These are phyloP conservation scores for Wolfiporia cocos DNA, from an alignment of 1,284 basidiomycete genomes.

Conservation along the genomic window DNA sequence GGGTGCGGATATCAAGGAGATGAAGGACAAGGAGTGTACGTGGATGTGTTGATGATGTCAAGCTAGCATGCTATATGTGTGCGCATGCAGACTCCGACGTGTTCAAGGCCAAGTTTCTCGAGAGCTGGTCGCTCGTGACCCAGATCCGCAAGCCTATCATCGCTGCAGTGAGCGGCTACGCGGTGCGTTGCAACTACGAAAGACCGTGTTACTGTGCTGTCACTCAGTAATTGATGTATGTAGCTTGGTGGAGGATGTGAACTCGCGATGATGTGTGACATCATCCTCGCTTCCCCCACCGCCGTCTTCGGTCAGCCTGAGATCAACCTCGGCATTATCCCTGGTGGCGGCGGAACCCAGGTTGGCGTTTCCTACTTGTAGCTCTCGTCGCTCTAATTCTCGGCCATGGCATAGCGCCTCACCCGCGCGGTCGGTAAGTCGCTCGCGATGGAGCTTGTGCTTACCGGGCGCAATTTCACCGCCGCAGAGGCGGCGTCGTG, in stretches of 20 bases:
- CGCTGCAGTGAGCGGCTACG: constrained; percentile 94
- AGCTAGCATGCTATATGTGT: not conserved
- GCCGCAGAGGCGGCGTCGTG: constrained; percentile 85
- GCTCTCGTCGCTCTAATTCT: not conserved
- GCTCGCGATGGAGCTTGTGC: constrained; percentile 91
- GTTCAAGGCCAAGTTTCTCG: constrained; percentile 87
- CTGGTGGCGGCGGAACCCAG: constrained; percentile 67
- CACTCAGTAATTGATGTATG: not conserved
- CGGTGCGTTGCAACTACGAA: constrained; percentile 50
- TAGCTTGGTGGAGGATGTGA: constrained; percentile 96
- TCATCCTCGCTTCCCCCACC: constrained; percentile 90
- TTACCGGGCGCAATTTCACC: constrained; percentile 80
- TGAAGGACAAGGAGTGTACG: constrained; percentile 87
- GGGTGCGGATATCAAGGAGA: constrained; percentile 91
- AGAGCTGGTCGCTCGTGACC: constrained; percentile 80
- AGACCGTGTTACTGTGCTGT: not conserved
- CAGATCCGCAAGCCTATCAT: constrained; percentile 89
- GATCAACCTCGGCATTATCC: constrained; percentile 96
- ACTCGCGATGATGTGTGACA: constrained; percentile 95
- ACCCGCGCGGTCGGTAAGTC: constrained; percentile 88
- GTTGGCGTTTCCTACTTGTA: not conserved
- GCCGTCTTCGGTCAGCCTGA: constrained; percentile 97
- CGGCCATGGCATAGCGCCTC: constrained; percentile 66
- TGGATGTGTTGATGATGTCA: constrained; percentile 7
- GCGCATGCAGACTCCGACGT: constrained; percentile 64